Base-by-base conservation (phyloP, 352 stramenopile species). In the Globisporangium heterothallicum region DNA sequence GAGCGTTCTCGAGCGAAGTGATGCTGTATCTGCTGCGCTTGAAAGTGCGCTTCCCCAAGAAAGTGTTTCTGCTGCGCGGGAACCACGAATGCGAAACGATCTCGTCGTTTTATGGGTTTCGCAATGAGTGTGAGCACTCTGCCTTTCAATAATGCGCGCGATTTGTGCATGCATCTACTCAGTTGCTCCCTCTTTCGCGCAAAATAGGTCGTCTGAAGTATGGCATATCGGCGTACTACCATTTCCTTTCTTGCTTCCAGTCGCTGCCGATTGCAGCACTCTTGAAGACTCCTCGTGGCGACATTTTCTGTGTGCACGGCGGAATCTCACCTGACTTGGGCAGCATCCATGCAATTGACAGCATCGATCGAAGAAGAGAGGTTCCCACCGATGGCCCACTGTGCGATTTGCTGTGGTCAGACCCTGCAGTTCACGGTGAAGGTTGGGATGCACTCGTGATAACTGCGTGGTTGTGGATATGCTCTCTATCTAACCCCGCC, bases 61-160 rank as follows among this genome's bases (percentile, higher is more conserved):
- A 84, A 38, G 72, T 93, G 0, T 60, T 87, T 21, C 42, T 91
- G 18, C 63, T 93, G 26, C 79, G 83, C 12, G 83, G 79, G 22
- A 93, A 93, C 48, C 79, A 93, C 63, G 79, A 93, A 49, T 93
- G 79, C 42, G 83, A 93, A 65, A 84, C 79, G 18, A 89, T 93
- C 44, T 93, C 83, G 27, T 88, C 78, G 16, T 91, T 91, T 51
- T 93, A 93, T 48, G 82, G 82, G 21, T 93, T 93, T 45, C 78
- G 83, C 26, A 74, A 72, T 32, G 83, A 93, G 68, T 93, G 83
- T 82, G 61, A 47, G 56, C 12, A n/a, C n/a, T n/a, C n/a, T n/a
- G n/a, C n/a, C n/a, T n/a, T n/a, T n/a, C n/a, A n/a, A 1, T 29
- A 0, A 1, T 53, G 22, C 19, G 12, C 1, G 3, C 6, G n/a